Base-by-base conservation (phyloP, 2,329 filamentous ascomycete genomes). In the Spiromastix sp. region DNA sequence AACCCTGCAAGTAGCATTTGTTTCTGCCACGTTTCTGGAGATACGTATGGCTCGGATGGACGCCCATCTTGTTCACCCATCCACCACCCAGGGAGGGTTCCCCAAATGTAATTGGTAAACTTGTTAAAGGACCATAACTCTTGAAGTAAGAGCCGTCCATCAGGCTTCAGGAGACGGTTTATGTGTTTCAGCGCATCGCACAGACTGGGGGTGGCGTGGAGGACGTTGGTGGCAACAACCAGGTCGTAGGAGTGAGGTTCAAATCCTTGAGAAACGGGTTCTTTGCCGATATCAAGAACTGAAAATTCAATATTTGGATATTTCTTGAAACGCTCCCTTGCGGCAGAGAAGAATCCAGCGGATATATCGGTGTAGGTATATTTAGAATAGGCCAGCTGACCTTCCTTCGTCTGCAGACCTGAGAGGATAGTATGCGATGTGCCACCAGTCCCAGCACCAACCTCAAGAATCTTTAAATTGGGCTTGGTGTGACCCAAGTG, bases 351-450 rank as follows among this genome's bases (percentile, higher is more conserved):
- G 47, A 64, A 66, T 6, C 52, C 56, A 2, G 48, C 32, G 0
- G 57, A 61, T 12, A 66, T 55, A 37, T 67, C 64, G 0, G 65
- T 67, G 45, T 54, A 68, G 1, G 55, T 60, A 42, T 67, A 67
- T 24, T 24, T 24, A 7, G 21, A 7, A 24, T 24, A 24, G 7
- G n/a, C n/a, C 21, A 7, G 7, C 21, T 7, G 7, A 7, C 21
- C 21, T n/a, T 24, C 21, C 21, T 7, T n/a, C 2, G n/a, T 30
- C 12, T 16, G 29, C 12, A 31, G 11, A 8, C 34, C 6, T 15
- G 31, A 17, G 42, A 51, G 61, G 19, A 58, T 44, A 3, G 47
- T 41, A 19, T 45, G 50, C 3, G 32, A 26, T 4, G 32, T 19
- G 20, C 37, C 37, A 17, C 42, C 48, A 2, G 45, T 49, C 19